These are phyloP conservation scores for Acmispon strigosus DNA, from an alignment of 306 rosid genomes.

Conservation along the genomic window DNA sequence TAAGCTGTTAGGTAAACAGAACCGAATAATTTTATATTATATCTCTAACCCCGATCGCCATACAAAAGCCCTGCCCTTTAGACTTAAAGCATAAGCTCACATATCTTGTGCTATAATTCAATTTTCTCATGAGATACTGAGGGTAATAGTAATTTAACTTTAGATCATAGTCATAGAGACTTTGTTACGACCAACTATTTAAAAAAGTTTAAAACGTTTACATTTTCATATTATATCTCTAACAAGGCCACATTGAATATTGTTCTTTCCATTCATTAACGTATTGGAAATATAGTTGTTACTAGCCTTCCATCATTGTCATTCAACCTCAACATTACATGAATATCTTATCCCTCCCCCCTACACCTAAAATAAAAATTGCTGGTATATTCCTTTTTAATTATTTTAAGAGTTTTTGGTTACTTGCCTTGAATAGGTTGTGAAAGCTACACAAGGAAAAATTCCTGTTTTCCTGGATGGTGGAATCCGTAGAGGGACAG, in stretches of 20 bases:
- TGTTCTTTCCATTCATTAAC: background rate
- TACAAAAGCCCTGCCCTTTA: too few species aligned
- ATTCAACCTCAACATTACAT: background rate
- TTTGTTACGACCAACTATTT: too few species aligned
- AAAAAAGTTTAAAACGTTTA: too few species aligned
- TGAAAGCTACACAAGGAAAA: constrained; percentile 75
- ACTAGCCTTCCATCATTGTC: background rate
- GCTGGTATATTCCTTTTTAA: background rate
- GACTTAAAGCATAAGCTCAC: too few species aligned
- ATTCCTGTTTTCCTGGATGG: constrained; percentile 91
- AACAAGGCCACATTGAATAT: background rate
- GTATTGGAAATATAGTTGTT: background rate
- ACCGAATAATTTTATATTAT: too few species aligned
- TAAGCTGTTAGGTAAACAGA: too few species aligned
- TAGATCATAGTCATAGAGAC: too few species aligned
- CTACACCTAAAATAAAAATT: background rate
- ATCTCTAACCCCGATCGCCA: too few species aligned
- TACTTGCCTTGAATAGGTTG: constrained; percentile 44
- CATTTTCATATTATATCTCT: too few species aligned
- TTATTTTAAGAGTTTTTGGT: background rate
- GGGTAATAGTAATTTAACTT: too few species aligned
- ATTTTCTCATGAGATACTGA: too few species aligned
- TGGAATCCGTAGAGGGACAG: constrained; percentile 88
- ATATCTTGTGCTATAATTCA: too few species aligned
- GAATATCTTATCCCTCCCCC: background rate